A percentile compares a stretch with the other conserved stretches of the same genome.
Conservation (phyloP, 306 rosid species). For the Ormosia semicastrata region DNA sequence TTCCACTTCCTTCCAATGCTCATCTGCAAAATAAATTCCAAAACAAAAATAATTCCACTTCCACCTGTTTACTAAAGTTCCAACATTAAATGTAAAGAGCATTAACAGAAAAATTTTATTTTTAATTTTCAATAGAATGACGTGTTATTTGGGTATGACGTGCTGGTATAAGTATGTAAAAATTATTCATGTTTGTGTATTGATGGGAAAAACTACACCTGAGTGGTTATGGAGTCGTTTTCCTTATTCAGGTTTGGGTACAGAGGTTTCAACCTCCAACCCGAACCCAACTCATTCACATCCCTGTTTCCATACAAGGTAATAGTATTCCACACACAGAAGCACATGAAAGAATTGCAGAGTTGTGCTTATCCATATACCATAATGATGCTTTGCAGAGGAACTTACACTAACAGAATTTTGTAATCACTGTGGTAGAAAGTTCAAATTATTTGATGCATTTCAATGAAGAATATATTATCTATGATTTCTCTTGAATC, state of each 20-base stretch:
- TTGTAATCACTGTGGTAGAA: no score
- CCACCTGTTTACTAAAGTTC: neutral
- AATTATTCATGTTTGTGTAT: neutral
- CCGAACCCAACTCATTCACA: neutral
- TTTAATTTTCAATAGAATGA: neutral
- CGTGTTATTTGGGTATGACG: neutral
- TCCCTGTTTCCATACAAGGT: neutral
- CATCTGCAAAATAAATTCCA: constrained; percentile 56
- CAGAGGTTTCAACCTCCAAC: neutral
- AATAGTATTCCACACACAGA: neutral
- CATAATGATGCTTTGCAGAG: neutral
- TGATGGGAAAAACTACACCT: neutral
- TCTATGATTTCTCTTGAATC: neutral
- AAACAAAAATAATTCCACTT: neutral
- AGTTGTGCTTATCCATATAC: neutral
- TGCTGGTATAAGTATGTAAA: neutral
- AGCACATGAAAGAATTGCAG: neutral
- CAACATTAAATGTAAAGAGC: neutral
- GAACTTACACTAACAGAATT: neutral
- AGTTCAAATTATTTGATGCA: neutral
- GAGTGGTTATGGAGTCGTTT: neutral
- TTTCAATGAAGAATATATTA: neutral
- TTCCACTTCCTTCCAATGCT: constrained; percentile 97
- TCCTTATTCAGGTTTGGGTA: neutral
- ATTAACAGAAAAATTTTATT: neutral